phyloP scores from a whole-genome alignment of 768 basidiomycete genomes.

The Tricholomella constricta region DNA sequence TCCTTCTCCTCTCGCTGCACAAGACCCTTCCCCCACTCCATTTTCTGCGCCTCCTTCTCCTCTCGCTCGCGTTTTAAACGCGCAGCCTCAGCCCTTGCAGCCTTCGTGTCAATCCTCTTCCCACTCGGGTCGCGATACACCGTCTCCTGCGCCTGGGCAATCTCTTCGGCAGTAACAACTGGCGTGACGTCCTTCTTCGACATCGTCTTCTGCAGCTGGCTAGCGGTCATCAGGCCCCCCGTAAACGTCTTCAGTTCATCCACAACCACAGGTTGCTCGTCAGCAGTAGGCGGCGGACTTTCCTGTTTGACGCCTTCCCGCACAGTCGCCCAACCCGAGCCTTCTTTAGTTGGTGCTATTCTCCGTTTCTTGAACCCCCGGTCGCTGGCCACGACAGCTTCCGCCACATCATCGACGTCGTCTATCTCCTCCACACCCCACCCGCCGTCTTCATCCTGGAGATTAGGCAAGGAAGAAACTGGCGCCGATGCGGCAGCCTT shows the following conservation, averaged over 20 bases:
- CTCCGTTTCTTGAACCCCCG: slow-evolving; percentile 78
- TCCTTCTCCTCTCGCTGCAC: slow-evolving; percentile 85
- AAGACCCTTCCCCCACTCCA: slow-evolving; percentile 98
- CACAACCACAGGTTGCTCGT: slow-evolving; percentile 71
- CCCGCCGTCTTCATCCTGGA: slow-evolving; percentile 72
- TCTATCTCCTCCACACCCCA: slow-evolving; percentile 58
- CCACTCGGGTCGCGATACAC: slow-evolving; percentile 92
- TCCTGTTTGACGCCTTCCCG: slow-evolving; percentile 55
- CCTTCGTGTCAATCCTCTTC: slow-evolving; percentile 85
- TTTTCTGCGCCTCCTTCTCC: slow-evolving; percentile 86
- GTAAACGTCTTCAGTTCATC: slow-evolving; percentile 48
- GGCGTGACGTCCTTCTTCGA: slow-evolving; percentile 41
- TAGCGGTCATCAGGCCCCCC: slow-evolving; percentile 80
- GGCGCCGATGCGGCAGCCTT: slow-evolving; percentile 42
- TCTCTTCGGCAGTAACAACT: slow-evolving; percentile 51
- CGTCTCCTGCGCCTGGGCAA: slow-evolving; percentile 78
- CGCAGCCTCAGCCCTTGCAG: slow-evolving; percentile 83
- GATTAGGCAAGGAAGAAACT: slow-evolving; percentile 31
- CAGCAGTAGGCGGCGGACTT: slow-evolving; percentile 54
- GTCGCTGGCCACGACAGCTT: slow-evolving; percentile 73
- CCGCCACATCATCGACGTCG: slow-evolving; percentile 59
- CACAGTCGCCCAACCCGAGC: slow-evolving; percentile 70
- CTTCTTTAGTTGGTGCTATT: slow-evolving; percentile 38
- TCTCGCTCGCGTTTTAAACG: slow-evolving; percentile 77
- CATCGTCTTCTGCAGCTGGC: slow-evolving; percentile 68